Conservation (phyloP, 2,329 filamentous ascomycete genomes). For the Aspergillus sp. region DNA sequence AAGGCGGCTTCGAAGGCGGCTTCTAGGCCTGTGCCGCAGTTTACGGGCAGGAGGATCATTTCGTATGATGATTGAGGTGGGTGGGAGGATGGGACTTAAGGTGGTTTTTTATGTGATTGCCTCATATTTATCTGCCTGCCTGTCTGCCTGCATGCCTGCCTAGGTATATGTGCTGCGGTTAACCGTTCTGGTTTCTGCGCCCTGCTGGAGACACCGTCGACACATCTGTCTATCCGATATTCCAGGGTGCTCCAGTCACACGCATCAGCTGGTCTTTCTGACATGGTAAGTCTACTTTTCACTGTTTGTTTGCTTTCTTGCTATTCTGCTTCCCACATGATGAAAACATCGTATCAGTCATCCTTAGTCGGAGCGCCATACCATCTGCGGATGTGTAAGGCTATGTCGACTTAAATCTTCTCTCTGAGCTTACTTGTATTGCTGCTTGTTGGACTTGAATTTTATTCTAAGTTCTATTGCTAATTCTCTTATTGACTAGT, state of each 20-base stretch:
- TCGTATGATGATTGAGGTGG: constrained; percentile 43
- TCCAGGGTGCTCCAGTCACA: too few species aligned
- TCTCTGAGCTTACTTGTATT: constrained; percentile 39
- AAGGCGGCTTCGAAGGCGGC: neutral
- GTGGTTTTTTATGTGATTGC: neutral
- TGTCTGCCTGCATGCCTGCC: neutral
- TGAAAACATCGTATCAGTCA: constrained; percentile 89
- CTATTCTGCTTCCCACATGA: constrained; percentile 53
- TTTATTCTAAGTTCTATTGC: neutral
- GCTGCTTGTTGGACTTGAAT: neutral
- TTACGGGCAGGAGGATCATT: constrained; percentile 36
- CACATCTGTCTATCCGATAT: too few species aligned
- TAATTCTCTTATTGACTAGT: neutral
- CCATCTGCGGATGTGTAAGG: constrained; percentile 43
- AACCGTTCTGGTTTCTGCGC: too few species aligned
- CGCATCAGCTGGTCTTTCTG: too few species aligned
- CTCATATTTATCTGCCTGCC: neutral
- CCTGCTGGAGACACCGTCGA: too few species aligned
- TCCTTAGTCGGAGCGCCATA: constrained; percentile 82
- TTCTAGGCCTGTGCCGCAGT: constrained; percentile 13
- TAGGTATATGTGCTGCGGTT: too few species aligned
- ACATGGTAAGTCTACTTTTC: neutral
- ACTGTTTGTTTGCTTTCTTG: constrained; percentile 4
- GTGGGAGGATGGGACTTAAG: constrained; percentile 11
- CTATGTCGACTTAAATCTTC: constrained; percentile 50